Conservation (phyloP, 768 basidiomycete species). For the Coprinopsis sp. region DNA sequence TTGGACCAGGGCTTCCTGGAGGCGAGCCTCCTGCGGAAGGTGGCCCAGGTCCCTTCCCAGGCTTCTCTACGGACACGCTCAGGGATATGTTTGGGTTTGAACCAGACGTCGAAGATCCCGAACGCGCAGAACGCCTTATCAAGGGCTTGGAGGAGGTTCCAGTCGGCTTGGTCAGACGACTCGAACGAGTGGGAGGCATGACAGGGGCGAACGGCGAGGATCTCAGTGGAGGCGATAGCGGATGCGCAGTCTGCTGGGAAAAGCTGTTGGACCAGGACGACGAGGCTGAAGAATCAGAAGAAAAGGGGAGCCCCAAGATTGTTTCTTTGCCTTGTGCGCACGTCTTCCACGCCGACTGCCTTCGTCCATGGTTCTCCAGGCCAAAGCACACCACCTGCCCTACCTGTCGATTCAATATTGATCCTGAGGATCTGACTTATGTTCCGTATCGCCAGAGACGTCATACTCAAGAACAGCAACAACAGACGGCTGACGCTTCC, state of each 20-base stretch:
- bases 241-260: conserved; percentile 14
- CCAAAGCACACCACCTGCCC: conserved; percentile 79
- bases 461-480: conserved; percentile 10
- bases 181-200: conserved; percentile 11
- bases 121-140: conserved; percentile 12
- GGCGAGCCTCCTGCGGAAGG: neutral
- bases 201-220: conserved; percentile 6
- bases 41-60: neutral
- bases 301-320: conserved; percentile 35
- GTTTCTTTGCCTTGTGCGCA: conserved; percentile 77
- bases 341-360: conserved; percentile 74
- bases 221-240: conserved; percentile 10
- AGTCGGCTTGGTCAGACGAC: conserved; percentile 9
- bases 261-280: conserved; percentile 30
- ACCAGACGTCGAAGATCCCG: conserved; percentile 11
- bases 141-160: conserved; percentile 12
- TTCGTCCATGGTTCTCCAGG: conserved; percentile 79
- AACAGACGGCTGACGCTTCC: no score
- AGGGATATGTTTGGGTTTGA: conserved; percentile 8
- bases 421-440: conserved; percentile 70
- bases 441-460: conserved; percentile 22
- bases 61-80: neutral
- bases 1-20: no score
- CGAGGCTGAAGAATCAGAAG: conserved; percentile 3
- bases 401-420: conserved; percentile 78